A percentile compares a stretch with the other conserved stretches of the same genome.
Evolutionary conservation across 1,139 yeast genomes (phyloP).

Genomic region (Candida dubliniensis): DNA sequence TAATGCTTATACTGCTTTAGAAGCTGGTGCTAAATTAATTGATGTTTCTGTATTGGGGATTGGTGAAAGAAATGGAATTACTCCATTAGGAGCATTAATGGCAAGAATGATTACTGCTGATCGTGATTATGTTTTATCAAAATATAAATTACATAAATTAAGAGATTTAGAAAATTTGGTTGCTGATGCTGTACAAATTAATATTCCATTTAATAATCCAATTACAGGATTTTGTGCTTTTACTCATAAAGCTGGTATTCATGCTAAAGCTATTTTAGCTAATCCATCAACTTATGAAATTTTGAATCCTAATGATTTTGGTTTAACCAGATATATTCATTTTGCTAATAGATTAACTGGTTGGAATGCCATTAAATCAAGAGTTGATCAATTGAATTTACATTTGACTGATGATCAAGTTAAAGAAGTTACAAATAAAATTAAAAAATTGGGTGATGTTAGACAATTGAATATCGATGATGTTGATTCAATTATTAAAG

Average conservation of each 20-base stretch:
- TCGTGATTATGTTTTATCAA: slow-evolving; percentile 91
- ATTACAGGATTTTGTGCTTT: slow-evolving; percentile 99
- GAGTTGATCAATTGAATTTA: slow-evolving; percentile 96
- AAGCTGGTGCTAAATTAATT: slow-evolving; percentile 94
- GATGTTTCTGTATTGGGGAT: slow-evolving; percentile 96
- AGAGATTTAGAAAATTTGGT: slow-evolving; percentile 95
- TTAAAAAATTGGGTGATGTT: slow-evolving; percentile 92
- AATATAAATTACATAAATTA: slow-evolving; percentile 93
- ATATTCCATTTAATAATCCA: slow-evolving; percentile 97
- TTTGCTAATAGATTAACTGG: slow-evolving; percentile 98
- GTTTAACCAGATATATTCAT: slow-evolving; percentile 92
- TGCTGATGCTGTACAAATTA: slow-evolving; percentile 96
- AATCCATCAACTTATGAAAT: slow-evolving; percentile 98
- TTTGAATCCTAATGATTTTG: slow-evolving; percentile 91
- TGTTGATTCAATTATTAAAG: slow-evolving; percentile 95
- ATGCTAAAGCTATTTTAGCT: slow-evolving; percentile 97
- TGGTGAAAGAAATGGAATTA: slow-evolving; percentile 98
- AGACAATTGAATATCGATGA: slow-evolving; percentile 94
- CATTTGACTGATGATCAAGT: slow-evolving; percentile 87
- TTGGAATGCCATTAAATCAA: slow-evolving; percentile 97
- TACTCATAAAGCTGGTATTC: slow-evolving; percentile 99
- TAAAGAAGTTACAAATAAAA: slow-evolving; percentile 92
- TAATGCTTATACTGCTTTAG: slow-evolving; percentile 95
- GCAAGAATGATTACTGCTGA: slow-evolving; percentile 99
- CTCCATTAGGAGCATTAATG: slow-evolving; percentile 97